A percentile compares a stretch with the other conserved stretches of the same genome.
Conservation (phyloP, 2,329 filamentous ascomycete species). For the Penicillium brasilianum region DNA sequence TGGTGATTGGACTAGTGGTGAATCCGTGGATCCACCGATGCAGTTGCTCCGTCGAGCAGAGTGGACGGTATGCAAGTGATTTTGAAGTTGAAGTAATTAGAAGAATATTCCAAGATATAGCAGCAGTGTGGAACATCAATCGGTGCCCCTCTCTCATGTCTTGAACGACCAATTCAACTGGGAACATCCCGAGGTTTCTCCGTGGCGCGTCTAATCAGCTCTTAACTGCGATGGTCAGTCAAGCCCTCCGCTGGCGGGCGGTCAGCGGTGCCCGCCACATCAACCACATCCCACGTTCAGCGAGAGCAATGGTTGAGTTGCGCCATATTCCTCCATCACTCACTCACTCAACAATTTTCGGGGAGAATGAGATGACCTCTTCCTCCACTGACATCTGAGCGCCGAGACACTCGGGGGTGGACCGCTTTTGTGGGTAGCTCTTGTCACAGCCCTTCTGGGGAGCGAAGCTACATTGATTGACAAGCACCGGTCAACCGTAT, state of each 20-base stretch:
- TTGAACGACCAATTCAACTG: too few species aligned
- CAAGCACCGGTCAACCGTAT: neutral
- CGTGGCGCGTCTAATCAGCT: too few species aligned
- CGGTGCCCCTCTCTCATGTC: too few species aligned
- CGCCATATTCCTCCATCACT: neutral
- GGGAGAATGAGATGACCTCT: slow-evolving; percentile 1
- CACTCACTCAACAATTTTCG: neutral
- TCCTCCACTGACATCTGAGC: neutral
- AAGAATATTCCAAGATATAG: too few species aligned
- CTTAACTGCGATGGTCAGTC: too few species aligned
- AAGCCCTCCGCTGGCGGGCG: neutral
- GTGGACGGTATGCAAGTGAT: neutral
- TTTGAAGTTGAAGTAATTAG: too few species aligned
- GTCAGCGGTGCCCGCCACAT: slow-evolving; percentile 5
- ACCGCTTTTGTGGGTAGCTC: neutral
- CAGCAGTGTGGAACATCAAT: too few species aligned
- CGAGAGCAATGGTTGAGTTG: neutral
- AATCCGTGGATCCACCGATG: neutral
- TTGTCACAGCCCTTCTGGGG: neutral
- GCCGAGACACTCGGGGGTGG: neutral
- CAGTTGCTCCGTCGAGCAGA: neutral
- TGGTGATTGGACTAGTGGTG: neutral
- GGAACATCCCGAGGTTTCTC: neutral
- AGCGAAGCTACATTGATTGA: neutral
- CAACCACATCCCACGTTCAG: neutral